phyloP scores from a whole-genome alignment of 2,329 filamentous ascomycete species.

The Tricladium varicosporioides region DNA sequence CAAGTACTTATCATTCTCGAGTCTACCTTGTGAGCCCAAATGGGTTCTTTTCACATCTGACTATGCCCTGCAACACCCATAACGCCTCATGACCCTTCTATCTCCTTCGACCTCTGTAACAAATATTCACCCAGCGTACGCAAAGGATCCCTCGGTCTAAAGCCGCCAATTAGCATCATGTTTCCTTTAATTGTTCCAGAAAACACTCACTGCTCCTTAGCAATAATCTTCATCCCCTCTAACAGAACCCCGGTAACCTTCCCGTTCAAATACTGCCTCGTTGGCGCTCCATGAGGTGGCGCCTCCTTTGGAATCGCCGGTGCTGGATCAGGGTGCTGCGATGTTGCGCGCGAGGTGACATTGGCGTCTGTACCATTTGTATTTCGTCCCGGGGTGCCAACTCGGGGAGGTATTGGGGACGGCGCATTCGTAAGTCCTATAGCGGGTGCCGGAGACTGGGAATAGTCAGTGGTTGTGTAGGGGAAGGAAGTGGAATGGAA shows the following conservation, averaged over 20 bases:
- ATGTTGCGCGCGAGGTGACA: constrained; percentile 53
- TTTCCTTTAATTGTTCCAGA: too few relatives aligned
- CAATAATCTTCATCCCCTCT: constrained; percentile 73
- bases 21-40: too few relatives aligned
- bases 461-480: constrained; percentile 8
- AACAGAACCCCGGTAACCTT: constrained; percentile 67
- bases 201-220: constrained; percentile 64
- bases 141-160: constrained; percentile 65
- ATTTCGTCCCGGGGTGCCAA: constrained; percentile 46
- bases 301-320: constrained; percentile 59
- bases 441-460: constrained; percentile 26
- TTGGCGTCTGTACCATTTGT: constrained; percentile 33
- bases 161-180: constrained; percentile 4
- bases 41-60: too few relatives aligned
- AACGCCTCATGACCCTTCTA: constrained; percentile 43
- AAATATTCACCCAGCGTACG: constrained; percentile 69
- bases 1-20: background rate
- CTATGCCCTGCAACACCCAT: background rate
- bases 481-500: background rate
- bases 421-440: constrained; percentile 25
- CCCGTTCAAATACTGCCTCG: constrained; percentile 68
- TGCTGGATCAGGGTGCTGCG: constrained; percentile 51
- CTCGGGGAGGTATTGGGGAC: constrained; percentile 37
- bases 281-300: constrained; percentile 64
- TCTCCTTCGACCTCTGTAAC: constrained; percentile 63